Evolutionary conservation across 83 land plant species (phyloP).

Genomic region (Picea engelmannii): DNA sequence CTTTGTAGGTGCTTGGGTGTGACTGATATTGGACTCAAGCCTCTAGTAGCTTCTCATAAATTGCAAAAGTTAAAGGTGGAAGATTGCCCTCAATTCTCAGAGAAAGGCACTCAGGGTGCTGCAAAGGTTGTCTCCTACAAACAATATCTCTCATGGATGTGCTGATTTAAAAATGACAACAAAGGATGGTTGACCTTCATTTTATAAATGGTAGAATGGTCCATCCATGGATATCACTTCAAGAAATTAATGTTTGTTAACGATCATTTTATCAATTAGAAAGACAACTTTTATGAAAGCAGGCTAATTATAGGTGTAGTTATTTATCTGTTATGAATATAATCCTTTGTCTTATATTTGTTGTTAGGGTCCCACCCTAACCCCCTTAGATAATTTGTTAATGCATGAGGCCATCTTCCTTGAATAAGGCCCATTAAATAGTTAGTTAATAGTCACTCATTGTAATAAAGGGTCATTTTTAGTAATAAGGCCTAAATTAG

Average conservation of each 20-base stretch:
- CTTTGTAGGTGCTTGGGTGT: conserved; percentile 73
- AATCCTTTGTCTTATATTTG: too few species aligned
- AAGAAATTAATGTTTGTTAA: neutral
- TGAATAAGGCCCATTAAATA: too few species aligned
- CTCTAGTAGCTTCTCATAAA: conserved; percentile 56
- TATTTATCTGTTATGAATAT: too few species aligned
- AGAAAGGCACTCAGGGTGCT: conserved; percentile 59
- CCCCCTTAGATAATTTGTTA: too few species aligned
- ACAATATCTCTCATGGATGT: conserved; percentile 70
- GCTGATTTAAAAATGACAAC: too few species aligned
- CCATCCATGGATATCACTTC: neutral
- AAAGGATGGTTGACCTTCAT: neutral
- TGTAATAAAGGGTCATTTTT: too few species aligned
- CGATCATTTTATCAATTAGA: neutral
- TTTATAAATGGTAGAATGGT: neutral
- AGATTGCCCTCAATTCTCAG: conserved; percentile 75
- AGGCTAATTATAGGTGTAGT: neutral
- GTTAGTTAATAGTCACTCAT: too few species aligned
- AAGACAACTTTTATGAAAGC: neutral
- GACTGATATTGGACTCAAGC: conserved; percentile 66
- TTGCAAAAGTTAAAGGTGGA: conserved; percentile 55
- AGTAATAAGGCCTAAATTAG: too few species aligned
- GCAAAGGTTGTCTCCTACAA: conserved; percentile 57
- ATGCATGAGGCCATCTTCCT: too few species aligned
- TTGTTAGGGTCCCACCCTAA: too few species aligned